Conservation (phyloP, 208 protist species). For the Wallacemonas sp. region DNA sequence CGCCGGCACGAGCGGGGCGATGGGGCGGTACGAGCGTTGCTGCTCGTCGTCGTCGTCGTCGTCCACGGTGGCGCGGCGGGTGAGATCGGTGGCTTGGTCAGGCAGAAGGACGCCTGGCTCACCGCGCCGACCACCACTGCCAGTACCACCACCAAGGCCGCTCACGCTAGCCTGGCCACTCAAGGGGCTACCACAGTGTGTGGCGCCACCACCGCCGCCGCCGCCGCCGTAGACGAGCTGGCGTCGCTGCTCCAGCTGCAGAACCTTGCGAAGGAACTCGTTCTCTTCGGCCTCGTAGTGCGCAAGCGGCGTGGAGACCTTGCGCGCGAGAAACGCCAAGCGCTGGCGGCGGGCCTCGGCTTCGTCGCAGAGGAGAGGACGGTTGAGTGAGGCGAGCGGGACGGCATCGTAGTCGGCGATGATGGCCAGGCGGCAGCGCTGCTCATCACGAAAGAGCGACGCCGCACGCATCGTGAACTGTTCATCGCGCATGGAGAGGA, state of each 20-base stretch:
- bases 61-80: not conserved
- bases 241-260: constrained; percentile 12
- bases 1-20: not conserved
- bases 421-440: constrained; percentile 40
- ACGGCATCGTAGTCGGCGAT: constrained; percentile 57
- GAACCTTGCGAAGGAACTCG: constrained; percentile 19
- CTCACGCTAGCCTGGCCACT: not conserved
- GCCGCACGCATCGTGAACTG: constrained; percentile 44
- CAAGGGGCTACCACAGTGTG: not conserved
- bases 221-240: constrained; percentile 15
- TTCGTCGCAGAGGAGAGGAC: constrained; percentile 47
- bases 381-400: constrained; percentile 56
- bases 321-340: constrained; percentile 27
- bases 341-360: constrained; percentile 44
- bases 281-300: constrained; percentile 28
- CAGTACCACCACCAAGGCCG: not conserved
- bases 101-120: too few species aligned
- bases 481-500: constrained; percentile 46
- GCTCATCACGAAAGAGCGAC: constrained; percentile 62
- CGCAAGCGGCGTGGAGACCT: constrained; percentile 20
- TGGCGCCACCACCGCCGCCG: not conserved
- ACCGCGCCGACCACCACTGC: not conserved
- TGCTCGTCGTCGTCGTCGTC: constrained; percentile 10
- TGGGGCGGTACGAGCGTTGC: constrained; percentile 7
- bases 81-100: too few species aligned